A percentile compares a stretch with the other conserved stretches of the same genome.
Evolutionary conservation across 306 rosid species (phyloP).

Genomic region (Quercus rubra): DNA sequence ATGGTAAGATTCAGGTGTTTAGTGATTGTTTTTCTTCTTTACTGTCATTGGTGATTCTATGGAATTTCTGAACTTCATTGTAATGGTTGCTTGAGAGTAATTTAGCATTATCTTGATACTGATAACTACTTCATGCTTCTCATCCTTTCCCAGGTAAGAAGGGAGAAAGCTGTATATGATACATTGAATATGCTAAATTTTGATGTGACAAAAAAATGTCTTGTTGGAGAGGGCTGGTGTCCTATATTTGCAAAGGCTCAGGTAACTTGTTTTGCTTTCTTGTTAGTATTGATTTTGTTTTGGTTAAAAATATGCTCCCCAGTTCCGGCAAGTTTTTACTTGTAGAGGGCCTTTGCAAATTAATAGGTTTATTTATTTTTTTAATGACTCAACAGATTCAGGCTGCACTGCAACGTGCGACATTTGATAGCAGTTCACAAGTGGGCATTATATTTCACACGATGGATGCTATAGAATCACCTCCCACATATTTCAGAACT

Average conservation of each 20-base stretch:
- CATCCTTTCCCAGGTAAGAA: constrained; percentile 69
- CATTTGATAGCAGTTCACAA: constrained; percentile 97
- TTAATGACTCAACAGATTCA: constrained; percentile 63
- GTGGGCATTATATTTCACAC: constrained; percentile 88
- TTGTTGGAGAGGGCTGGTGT: constrained; percentile 99
- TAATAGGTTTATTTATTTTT: background rate
- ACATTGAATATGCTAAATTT: constrained; percentile 92
- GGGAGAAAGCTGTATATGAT: constrained; percentile 98
- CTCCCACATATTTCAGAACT: constrained; percentile 93
- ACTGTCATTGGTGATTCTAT: constrained; percentile 8
- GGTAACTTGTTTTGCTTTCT: constrained; percentile 40
- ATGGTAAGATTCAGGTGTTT: constrained; percentile 55
- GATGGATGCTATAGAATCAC: constrained; percentile 89
- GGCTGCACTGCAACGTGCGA: constrained; percentile 93
- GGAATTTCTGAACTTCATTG: constrained; percentile 10
- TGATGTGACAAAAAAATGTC: constrained; percentile 98
- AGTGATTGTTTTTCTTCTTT: constrained; percentile 15
- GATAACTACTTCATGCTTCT: constrained; percentile 33
- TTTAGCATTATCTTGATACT: constrained; percentile 20
- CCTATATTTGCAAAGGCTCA: constrained; percentile 81
- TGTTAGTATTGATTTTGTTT: background rate
- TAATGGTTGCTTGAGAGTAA: background rate
- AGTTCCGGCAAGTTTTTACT: background rate
- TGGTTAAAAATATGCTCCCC: background rate
- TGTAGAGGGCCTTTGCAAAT: constrained; percentile 2